Base-by-base conservation (phyloP, 192 early-diverging fungal genomes). In the Gigaspora rosea region DNA sequence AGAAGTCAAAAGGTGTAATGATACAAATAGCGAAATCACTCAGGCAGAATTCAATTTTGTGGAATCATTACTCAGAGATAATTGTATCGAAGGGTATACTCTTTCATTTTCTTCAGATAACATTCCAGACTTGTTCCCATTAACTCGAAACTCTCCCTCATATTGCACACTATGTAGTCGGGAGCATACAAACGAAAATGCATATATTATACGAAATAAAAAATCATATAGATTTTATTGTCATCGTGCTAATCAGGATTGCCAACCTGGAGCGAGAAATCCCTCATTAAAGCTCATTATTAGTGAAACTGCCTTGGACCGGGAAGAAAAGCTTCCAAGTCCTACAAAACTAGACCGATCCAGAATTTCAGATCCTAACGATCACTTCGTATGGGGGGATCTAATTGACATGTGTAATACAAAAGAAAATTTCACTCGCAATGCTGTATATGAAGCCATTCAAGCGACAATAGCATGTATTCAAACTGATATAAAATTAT, bases 381-480 rank as follows among this genome's bases (percentile, higher is more conserved):
- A n/a, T n/a, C n/a, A n/a, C n/a, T n/a, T n/a, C n/a, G n/a, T n/a
- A n/a, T n/a, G n/a, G n/a, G n/a, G n/a, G n/a, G n/a, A n/a, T n/a
- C n/a, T n/a, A n/a, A n/a, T n/a, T n/a, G n/a, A n/a, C n/a, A n/a
- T n/a, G n/a, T n/a, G n/a, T n/a, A n/a, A n/a, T 65, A 32, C 63
- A 65, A 69, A 69, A 69, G n/a, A 22, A 65, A 65, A 65, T 65
- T 32, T 41, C 1, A n/a, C 36, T 3, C 36, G 36, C 36, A 41
- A 41, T 41, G 36, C n/a, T n/a, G n/a, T n/a, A 41, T 59, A 59
- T 65, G 15, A 65, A 1, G 63, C 63, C 0, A 65, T 65, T 65
- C 63, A 65, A 2, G 63, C 63, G 27, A 65, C 63, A 7, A 27
- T 65, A 32, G 63, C 63, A 8, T 65, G 63, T 65, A 41, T 65